A percentile compares a stretch with the other conserved stretches of the same genome.
These are phyloP conservation scores for Zasmidium angulare DNA, from an alignment of 2,329 filamentous ascomycete genomes.

Conservation along the genomic window DNA sequence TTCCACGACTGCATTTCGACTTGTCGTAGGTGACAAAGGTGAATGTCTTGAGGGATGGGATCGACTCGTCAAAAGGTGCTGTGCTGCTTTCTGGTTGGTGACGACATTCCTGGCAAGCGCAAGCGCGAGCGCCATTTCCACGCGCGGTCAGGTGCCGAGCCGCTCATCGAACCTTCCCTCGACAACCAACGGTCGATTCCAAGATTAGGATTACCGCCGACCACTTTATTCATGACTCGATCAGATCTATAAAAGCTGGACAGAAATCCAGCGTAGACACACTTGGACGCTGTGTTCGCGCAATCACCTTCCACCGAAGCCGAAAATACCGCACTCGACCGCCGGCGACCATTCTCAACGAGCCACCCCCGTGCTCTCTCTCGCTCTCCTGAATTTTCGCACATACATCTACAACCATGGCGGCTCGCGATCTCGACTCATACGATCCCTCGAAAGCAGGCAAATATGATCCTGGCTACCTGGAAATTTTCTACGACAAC, in stretches of 20 bases:
- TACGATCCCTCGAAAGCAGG: conserved; percentile 28
- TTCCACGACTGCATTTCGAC: background rate
- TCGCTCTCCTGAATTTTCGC: background rate
- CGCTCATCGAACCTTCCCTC: background rate
- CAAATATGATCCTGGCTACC: conserved; percentile 31
- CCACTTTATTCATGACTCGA: background rate
- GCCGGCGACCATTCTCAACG: background rate
- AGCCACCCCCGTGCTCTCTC: background rate
- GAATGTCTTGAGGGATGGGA: background rate
- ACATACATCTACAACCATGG: conserved; percentile 1
- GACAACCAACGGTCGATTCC: background rate
- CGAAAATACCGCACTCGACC: background rate
- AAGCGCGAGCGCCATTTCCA: background rate
- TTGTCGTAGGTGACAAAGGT: background rate
- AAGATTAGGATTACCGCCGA: background rate
- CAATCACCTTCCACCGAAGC: background rate
- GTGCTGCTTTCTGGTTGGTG: conserved; percentile 7
- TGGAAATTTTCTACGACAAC: conserved; percentile 36
- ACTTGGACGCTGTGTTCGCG: background rate
- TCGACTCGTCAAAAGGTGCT: background rate
- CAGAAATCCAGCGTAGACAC: background rate
- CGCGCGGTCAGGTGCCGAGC: background rate
- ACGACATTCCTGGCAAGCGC: conserved; percentile 4
- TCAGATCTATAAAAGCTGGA: too few species aligned
- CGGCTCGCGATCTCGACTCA: conserved; percentile 16